Conservation (phyloP, 345 rosid genomes). For the Hypericum perforatum region DNA sequence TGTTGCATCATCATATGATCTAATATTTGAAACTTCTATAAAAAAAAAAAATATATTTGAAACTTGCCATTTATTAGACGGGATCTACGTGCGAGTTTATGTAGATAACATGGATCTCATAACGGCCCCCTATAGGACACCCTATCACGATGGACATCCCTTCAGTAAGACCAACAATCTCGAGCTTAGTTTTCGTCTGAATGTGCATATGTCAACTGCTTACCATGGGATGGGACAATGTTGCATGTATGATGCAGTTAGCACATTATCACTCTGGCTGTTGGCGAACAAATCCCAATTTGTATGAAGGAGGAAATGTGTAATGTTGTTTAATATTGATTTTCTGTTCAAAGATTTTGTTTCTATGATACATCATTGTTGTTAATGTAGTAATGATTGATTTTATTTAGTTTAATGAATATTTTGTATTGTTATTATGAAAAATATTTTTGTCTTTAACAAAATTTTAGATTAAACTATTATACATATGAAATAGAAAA, state of each 20-base stretch:
- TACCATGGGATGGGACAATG: neutral
- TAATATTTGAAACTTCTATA: constrained; percentile 10
- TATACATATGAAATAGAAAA: no score
- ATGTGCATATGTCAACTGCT: no score
- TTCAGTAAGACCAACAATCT: constrained; percentile 42
- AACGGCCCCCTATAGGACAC: constrained; percentile 92
- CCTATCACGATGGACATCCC: constrained; percentile 99
- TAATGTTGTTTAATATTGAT: no score
- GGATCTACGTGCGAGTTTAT: constrained; percentile 74
- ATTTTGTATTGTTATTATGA: no score
- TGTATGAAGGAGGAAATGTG: constrained; percentile 93
- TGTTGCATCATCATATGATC: neutral
- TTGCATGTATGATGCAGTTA: constrained; percentile 39
- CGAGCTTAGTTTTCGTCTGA: no score
- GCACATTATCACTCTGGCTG: constrained; percentile 96
- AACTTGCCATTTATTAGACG: constrained; percentile 40
- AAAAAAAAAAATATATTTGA: no score
- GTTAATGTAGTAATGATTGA: no score
- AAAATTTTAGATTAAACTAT: no score
- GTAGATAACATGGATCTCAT: constrained; percentile 94
- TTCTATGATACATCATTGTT: no score
- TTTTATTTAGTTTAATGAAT: no score
- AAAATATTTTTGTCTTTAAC: no score
- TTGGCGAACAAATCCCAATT: constrained; percentile 91
- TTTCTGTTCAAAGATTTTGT: no score